These are phyloP conservation scores for Lasiosphaeriaceae sp. DNA, from an alignment of 495 filamentous ascomycete species.

Conservation along the genomic window DNA sequence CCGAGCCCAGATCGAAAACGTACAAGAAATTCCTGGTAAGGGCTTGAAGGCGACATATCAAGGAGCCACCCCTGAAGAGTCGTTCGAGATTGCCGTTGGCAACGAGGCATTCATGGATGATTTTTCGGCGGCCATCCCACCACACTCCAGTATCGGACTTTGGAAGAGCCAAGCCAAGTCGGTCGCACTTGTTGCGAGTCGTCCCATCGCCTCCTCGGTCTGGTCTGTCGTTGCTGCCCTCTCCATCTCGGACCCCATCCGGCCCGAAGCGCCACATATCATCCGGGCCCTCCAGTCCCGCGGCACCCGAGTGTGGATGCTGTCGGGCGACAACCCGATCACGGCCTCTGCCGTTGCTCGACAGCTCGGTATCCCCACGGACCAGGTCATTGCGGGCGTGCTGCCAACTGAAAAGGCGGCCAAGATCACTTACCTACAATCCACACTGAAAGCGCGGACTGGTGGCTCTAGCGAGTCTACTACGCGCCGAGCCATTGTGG, in stretches of 20 bases:
- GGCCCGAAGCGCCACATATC: slow-evolving; percentile 65
- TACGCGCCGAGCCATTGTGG: slow-evolving; percentile 36
- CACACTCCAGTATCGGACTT: slow-evolving; percentile 32
- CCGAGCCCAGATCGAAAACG: slow-evolving; percentile 37
- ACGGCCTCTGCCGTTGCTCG: slow-evolving; percentile 75
- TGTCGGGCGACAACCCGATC: slow-evolving; percentile 77
- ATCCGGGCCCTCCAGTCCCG: slow-evolving; percentile 63
- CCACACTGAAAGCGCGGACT: slow-evolving; percentile 42
- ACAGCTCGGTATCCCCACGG: slow-evolving; percentile 66
- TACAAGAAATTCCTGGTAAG: slow-evolving; percentile 76
- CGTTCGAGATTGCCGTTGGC: slow-evolving; percentile 71
- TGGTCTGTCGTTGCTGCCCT: slow-evolving; percentile 49
- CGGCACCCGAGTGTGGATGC: slow-evolving; percentile 79
- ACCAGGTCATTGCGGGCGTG: slow-evolving; percentile 82
- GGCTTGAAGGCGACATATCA: slow-evolving; percentile 71
- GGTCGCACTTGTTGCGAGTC: slow-evolving; percentile 62
- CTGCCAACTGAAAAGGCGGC: slow-evolving; percentile 82
- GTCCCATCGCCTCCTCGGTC: slow-evolving; percentile 8
- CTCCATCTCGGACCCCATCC: slow-evolving; percentile 68
- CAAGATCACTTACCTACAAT: slow-evolving; percentile 76
- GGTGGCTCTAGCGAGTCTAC: slow-evolving; percentile 20
- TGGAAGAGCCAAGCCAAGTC: slow-evolving; percentile 75
- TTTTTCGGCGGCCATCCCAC: slow-evolving; percentile 29
- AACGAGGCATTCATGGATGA: slow-evolving; percentile 72
- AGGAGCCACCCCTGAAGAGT: slow-evolving; percentile 25